phyloP scores from a whole-genome alignment of 2,329 filamentous ascomycete genomes.

The Alternaria sp. region DNA sequence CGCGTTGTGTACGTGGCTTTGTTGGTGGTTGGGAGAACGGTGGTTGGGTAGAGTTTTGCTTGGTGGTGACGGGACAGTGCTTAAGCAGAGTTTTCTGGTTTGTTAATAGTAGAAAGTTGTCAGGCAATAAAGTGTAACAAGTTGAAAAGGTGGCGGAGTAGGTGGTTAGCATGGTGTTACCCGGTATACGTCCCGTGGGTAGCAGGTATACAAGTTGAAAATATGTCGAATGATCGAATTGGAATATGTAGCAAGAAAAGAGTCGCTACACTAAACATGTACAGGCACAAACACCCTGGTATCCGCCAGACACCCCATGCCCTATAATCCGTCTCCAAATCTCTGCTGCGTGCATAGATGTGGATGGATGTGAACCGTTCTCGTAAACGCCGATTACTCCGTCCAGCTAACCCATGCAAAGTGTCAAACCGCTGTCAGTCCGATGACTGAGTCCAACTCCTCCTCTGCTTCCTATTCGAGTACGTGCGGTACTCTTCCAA shows the following conservation, averaged over 20 bases:
- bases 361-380: background rate
- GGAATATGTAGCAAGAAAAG: background rate
- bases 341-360: background rate
- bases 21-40: background rate
- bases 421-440: background rate
- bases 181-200: background rate
- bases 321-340: background rate
- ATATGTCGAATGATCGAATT: background rate
- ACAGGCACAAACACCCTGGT: background rate
- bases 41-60: background rate
- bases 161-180: background rate
- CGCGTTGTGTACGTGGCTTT: background rate
- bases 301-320: background rate
- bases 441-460: no score
- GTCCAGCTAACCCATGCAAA: slow-evolving; percentile 11
- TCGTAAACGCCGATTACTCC: slow-evolving; percentile 7
- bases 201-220: background rate
- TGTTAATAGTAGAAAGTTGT: background rate
- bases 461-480: no score
- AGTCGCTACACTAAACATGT: background rate
- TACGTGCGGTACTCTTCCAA: background rate
- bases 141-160: background rate
- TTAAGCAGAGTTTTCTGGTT: background rate
- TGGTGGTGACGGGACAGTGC: background rate
- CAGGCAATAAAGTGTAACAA: background rate